Percentiles rank a stretch among this genome's conserved stretches.
These are phyloP conservation scores for Azolla pinnata DNA, from an alignment of 75 land plant species.

Conservation along the genomic window DNA sequence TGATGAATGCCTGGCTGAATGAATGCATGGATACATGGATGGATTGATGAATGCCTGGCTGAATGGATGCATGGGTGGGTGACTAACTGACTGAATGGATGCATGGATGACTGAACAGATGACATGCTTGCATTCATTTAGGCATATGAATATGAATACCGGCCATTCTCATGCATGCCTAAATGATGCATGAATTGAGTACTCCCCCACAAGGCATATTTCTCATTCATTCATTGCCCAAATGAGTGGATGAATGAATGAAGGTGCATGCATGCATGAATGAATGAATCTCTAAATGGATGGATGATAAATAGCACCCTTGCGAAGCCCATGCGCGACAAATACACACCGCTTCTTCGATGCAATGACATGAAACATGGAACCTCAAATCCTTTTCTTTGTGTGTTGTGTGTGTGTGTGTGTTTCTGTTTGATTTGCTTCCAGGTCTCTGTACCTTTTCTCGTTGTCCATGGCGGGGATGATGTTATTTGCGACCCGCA, in stretches of 20 bases:
- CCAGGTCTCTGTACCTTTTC: conserved; percentile 63
- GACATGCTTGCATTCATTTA: background rate
- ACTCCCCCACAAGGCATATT: too few species aligned
- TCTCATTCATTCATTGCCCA: too few species aligned
- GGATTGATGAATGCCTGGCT: background rate
- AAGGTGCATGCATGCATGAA: background rate
- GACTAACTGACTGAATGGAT: background rate
- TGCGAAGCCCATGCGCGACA: too few species aligned
- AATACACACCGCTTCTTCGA: background rate
- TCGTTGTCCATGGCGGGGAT: conserved; percentile 69
- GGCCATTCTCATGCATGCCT: background rate
- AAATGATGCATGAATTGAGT: background rate
- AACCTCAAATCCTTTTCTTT: background rate
- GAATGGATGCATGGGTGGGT: background rate
- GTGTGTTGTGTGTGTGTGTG: background rate
- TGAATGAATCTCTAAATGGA: background rate
- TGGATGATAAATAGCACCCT: background rate
- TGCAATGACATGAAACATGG: background rate
- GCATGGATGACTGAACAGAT: background rate
- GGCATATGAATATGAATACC: background rate
- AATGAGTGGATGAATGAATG: background rate
- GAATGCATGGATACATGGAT: background rate
- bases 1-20: background rate
- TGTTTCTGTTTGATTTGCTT: background rate
- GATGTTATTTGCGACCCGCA: conserved; percentile 81